A percentile compares a stretch with the other conserved stretches of the same genome.
Evolutionary conservation across 1,284 basidiomycete species (phyloP).

Genomic region (Apiotrichum montevideense): DNA sequence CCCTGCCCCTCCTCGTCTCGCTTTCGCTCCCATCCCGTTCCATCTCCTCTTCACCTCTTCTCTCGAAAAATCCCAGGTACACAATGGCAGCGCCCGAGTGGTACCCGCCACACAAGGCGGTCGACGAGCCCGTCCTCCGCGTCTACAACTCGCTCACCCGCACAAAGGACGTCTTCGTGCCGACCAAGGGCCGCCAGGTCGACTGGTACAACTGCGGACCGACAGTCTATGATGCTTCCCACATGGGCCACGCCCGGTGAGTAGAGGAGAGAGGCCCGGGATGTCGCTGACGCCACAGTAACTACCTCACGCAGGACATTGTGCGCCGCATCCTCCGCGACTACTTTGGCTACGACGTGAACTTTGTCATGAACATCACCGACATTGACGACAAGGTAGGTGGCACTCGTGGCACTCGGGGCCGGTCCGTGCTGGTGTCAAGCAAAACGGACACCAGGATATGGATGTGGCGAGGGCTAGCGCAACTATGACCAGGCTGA

Average conservation of each 20-base stretch:
- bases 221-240: conserved; percentile 97
- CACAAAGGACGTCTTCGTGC: conserved; percentile 82
- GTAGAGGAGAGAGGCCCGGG: conserved; percentile 15
- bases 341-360: conserved; percentile 95
- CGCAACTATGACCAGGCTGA: conserved; percentile 1
- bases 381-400: conserved; percentile 98
- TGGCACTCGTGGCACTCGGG: not conserved
- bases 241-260: conserved; percentile 98
- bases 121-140: conserved; percentile 55
- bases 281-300: conserved; percentile 53
- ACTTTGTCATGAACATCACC: conserved; percentile 99
- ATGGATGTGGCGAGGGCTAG: not conserved
- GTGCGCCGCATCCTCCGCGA: conserved; percentile 86
- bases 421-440: too few species aligned
- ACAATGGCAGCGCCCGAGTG: conserved; percentile 40
- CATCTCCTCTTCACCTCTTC: not conserved
- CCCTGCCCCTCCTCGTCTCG: not conserved
- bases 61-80: conserved; percentile 14
- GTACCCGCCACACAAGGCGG: conserved; percentile 29
- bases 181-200: conserved; percentile 71
- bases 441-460: too few species aligned
- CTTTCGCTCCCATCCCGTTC: not conserved
- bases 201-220: conserved; percentile 99
- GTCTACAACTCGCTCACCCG: conserved; percentile 93
- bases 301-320: conserved; percentile 97